A percentile compares a stretch with the other conserved stretches of the same genome.
These are phyloP conservation scores for Teunomyces gatunensis DNA, from an alignment of 805 yeast genomes.

Conservation along the genomic window DNA sequence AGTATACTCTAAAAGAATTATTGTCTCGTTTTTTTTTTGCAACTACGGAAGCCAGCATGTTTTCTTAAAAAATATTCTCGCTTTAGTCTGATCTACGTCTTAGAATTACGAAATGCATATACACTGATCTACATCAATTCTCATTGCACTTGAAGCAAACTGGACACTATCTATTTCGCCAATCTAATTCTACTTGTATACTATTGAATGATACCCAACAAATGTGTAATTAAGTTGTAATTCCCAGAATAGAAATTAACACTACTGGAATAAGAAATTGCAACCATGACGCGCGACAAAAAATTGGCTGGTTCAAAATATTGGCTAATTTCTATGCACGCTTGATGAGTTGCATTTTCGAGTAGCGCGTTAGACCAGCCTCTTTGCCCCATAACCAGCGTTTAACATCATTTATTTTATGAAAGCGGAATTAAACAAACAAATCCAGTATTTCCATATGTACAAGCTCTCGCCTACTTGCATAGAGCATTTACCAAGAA, in stretches of 20 bases:
- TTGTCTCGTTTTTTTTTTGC: neutral
- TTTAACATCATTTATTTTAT: neutral
- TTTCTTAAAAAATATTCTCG: neutral
- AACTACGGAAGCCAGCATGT: slow-evolving; percentile 1
- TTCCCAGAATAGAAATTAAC: neutral
- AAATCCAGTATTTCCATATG: neutral
- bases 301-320: neutral
- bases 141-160: no score
- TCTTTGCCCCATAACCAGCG: neutral
- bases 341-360: neutral
- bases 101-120: neutral
- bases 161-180: no score
- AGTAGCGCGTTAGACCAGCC: neutral
- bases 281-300: neutral
- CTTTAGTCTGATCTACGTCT: neutral
- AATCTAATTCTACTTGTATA: neutral
- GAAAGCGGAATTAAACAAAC: neutral
- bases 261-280: neutral
- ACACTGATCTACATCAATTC: neutral
- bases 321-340: neutral
- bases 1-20: neutral
- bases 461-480: neutral
- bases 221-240: neutral
- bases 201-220: neutral
- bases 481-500: slow-evolving; percentile 4